Evolutionary conservation across 2,329 filamentous ascomycete species (phyloP).

Genomic region (Epichloe elymi): DNA sequence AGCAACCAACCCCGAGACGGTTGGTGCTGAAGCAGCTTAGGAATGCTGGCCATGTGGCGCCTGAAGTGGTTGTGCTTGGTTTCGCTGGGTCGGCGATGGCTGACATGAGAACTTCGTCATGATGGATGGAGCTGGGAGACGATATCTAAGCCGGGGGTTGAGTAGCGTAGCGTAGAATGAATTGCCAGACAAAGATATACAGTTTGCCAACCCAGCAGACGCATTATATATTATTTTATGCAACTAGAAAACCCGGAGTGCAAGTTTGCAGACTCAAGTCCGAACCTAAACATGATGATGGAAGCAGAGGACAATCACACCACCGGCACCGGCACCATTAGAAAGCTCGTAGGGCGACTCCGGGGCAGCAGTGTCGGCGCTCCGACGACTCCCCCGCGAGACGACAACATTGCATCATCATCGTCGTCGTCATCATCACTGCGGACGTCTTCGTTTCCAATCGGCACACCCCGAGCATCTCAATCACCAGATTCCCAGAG

Average conservation of each 20-base stretch:
- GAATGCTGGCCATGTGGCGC: neutral
- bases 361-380: constrained; percentile 5
- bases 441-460: neutral
- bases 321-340: neutral
- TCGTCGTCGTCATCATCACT: neutral
- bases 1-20: no score
- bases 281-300: neutral
- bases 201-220: neutral
- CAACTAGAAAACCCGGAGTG: neutral
- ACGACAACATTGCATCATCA: neutral
- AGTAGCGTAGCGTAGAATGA: neutral
- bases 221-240: neutral
- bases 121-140: neutral
- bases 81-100: neutral
- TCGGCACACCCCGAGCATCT: neutral
- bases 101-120: neutral
- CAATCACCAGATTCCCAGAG: constrained; percentile 1
- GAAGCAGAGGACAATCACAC: neutral
- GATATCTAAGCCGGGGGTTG: neutral
- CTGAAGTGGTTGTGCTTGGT: neutral
- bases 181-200: neutral
- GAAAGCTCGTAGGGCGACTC: constrained; percentile 8
- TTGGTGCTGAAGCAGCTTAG: no score
- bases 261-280: neutral
- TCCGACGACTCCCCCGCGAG: neutral